phyloP scores from a whole-genome alignment of 169 alveolate genomes.

The Plasmodium billcollinsi region DNA sequence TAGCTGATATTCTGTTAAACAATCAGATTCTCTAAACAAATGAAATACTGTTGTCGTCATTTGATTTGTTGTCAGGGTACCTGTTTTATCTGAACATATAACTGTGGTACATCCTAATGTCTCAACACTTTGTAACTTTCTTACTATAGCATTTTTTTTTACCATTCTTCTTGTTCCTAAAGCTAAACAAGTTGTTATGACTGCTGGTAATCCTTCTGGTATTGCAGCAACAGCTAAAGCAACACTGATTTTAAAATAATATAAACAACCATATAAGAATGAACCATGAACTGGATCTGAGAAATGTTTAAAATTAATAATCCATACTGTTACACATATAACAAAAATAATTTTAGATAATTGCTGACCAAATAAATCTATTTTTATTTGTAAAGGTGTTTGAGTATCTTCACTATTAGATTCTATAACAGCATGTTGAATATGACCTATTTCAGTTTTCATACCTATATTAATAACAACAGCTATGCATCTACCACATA shows the following conservation, averaged over 20 bases:
- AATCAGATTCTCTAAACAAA: slow-evolving; percentile 60
- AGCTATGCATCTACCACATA: slow-evolving; percentile 95
- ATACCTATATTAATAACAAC: slow-evolving; percentile 97
- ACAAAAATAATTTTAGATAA: slow-evolving; percentile 93
- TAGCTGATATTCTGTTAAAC: slow-evolving; percentile 36
- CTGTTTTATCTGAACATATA: slow-evolving; percentile 99
- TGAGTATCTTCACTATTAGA: slow-evolving; percentile 95
- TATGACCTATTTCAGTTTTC: slow-evolving; percentile 98
- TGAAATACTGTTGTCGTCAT: slow-evolving; percentile 92
- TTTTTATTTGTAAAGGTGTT: slow-evolving; percentile 97
- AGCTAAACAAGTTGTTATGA: slow-evolving; percentile 98
- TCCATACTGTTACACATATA: slow-evolving; percentile 97
- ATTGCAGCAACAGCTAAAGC: slow-evolving; percentile 99
- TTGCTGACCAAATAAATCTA: slow-evolving; percentile 95
- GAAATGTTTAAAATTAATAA: slow-evolving; percentile 96
- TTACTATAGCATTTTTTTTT: slow-evolving; percentile 96
- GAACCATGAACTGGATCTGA: slow-evolving; percentile 98
- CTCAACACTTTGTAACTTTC: slow-evolving; percentile 97
- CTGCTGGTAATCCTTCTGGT: slow-evolving; percentile 99
- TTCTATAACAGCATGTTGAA: slow-evolving; percentile 96
- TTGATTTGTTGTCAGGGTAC: slow-evolving; percentile 98
- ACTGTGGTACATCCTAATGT: slow-evolving; percentile 99
- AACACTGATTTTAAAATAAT: slow-evolving; percentile 97
- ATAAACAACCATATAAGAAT: slow-evolving; percentile 95
- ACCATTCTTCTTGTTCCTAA: slow-evolving; percentile 98